Conservation (phyloP, 768 basidiomycete genomes). For the Lactarius vividus region DNA sequence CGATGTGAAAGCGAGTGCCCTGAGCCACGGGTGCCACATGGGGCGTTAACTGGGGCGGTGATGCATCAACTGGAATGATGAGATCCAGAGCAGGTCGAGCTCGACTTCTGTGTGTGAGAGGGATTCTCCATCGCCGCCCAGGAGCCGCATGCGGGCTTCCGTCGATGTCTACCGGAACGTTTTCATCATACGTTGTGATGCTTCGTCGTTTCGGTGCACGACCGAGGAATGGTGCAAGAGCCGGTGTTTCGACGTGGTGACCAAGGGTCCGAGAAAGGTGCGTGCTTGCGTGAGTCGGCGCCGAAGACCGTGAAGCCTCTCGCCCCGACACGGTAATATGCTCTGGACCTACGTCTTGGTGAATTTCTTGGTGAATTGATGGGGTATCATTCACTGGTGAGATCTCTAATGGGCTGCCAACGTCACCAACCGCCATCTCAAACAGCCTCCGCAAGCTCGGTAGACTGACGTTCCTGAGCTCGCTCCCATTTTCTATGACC, state of each 20-base stretch:
- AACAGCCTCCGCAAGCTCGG: constrained; percentile 48
- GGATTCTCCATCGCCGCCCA: constrained; percentile 37
- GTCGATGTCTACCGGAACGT: constrained; percentile 37
- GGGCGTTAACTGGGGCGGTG: not conserved
- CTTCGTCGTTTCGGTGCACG: constrained; percentile 41
- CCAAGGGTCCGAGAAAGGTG: constrained; percentile 49
- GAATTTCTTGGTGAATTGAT: not conserved
- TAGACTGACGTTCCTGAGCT: constrained; percentile 42
- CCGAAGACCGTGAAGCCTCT: constrained; percentile 23
- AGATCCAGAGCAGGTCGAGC: constrained; percentile 41
- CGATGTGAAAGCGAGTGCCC: constrained; percentile 47
- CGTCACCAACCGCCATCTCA: constrained; percentile 47
- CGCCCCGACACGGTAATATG: constrained; percentile 9
- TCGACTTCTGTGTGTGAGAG: constrained; percentile 41
- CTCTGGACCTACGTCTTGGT: constrained; percentile 2
- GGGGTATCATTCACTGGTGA: constrained; percentile 4
- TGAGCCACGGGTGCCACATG: constrained; percentile 17
- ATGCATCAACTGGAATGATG: not conserved
- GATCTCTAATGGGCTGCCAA: constrained; percentile 31
- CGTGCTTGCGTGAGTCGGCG: constrained; percentile 30
- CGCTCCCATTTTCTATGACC: constrained; percentile 39
- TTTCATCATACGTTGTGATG: constrained; percentile 40
- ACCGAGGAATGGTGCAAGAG: constrained; percentile 50
- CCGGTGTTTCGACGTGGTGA: constrained; percentile 49
- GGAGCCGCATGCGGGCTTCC: constrained; percentile 17